Percentiles rank a stretch among this genome's conserved stretches.
Evolutionary conservation across 2,329 filamentous ascomycete species (phyloP).

Genomic region (Neoascochyta sp.): DNA sequence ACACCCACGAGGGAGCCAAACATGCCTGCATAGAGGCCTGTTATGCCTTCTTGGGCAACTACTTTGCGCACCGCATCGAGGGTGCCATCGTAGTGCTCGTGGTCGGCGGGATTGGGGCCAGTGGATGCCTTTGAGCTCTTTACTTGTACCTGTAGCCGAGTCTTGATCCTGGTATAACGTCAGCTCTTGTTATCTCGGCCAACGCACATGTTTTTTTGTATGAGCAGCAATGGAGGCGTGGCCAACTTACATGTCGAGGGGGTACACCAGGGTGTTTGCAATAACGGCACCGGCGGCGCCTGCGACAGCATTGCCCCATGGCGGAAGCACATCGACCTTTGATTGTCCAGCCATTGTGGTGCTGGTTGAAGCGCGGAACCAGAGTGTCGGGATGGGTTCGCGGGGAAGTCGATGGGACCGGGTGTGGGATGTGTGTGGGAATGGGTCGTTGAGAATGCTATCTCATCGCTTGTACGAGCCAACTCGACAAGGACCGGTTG

Average conservation of each 20-base stretch:
- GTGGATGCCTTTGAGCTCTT: constrained; percentile 52
- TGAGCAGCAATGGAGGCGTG: not conserved
- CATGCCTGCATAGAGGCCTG: constrained; percentile 86
- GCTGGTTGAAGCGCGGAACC: not conserved
- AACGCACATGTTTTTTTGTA: not conserved
- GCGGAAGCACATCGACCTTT: constrained; percentile 70
- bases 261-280: constrained; percentile 93
- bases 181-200: constrained; percentile 2
- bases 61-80: constrained; percentile 88
- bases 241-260: constrained; percentile 79
- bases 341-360: constrained; percentile 52
- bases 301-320: constrained; percentile 90
- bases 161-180: constrained; percentile 72
- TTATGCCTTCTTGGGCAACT: constrained; percentile 70
- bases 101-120: constrained; percentile 44
- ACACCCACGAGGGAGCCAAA: constrained; percentile 83
- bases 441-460: constrained; percentile 11
- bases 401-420: constrained; percentile 15
- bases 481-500: no score
- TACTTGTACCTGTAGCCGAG: constrained; percentile 89
- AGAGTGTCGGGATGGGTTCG: constrained; percentile 3
- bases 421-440: constrained; percentile 11
- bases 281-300: constrained; percentile 90
- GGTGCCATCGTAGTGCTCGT: constrained; percentile 78
- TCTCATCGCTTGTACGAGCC: constrained; percentile 18